These are phyloP conservation scores for Dendrobium huoshanense DNA, from an alignment of 106 monocot genomes.

Conservation along the genomic window DNA sequence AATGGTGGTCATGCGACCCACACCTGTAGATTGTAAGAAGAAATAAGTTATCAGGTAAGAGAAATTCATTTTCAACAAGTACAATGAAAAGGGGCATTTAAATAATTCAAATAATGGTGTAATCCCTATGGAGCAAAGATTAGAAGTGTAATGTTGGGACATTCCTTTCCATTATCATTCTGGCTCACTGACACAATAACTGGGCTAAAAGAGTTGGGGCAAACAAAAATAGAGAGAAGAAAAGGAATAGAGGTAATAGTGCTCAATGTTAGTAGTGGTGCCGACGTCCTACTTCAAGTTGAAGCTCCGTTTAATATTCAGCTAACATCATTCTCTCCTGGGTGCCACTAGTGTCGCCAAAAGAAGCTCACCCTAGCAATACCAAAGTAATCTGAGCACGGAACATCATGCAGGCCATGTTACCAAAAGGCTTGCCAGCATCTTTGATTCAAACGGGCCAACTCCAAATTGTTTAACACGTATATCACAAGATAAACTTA, in stretches of 20 bases:
- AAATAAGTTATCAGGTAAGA: neutral
- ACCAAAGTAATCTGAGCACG: neutral
- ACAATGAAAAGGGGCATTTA: neutral
- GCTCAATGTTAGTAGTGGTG: neutral
- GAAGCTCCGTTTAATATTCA: neutral
- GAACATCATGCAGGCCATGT: neutral
- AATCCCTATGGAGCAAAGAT: neutral
- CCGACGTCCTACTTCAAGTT: neutral
- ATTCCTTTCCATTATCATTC: neutral
- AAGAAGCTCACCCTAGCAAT: neutral
- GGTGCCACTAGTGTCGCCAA: neutral
- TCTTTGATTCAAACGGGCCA: neutral
- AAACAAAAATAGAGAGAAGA: neutral
- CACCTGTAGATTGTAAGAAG: conserved; percentile 49
- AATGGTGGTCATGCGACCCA: conserved; percentile 77
- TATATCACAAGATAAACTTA: neutral
- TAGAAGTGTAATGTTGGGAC: neutral
- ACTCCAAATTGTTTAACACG: neutral
- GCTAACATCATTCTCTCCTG: neutral
- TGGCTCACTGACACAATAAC: neutral
- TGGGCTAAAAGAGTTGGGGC: neutral
- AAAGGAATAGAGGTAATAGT: neutral
- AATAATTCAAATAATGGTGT: neutral
- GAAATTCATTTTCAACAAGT: neutral
- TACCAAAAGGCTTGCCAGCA: no score